phyloP scores from a whole-genome alignment of 2,329 filamentous ascomycete genomes.

The Neopestalotiopsis clavispora region DNA sequence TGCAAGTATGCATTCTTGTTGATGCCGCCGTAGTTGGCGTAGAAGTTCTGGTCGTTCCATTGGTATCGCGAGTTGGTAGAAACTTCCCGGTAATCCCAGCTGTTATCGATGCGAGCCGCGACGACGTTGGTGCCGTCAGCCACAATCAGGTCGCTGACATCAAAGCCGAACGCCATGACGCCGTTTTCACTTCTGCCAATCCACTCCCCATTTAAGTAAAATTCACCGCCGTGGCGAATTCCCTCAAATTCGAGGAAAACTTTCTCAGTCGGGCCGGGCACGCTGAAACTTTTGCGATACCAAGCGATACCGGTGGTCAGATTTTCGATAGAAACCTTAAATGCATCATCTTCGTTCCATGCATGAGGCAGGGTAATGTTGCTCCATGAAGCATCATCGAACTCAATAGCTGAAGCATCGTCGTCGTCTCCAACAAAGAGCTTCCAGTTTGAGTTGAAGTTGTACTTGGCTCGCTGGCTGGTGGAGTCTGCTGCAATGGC shows the following conservation, averaged over 20 bases:
- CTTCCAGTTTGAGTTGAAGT: slow-evolving; percentile 13
- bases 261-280: neutral
- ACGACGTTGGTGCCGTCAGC: neutral
- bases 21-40: slow-evolving; percentile 13
- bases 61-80: neutral
- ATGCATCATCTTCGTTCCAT: slow-evolving; percentile 8
- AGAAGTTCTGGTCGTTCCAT: slow-evolving; percentile 9
- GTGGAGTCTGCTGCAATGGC: neutral
- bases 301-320: slow-evolving; percentile 2
- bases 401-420: neutral
- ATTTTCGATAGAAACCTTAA: slow-evolving; percentile 1
- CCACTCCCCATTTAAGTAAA: slow-evolving; percentile 9
- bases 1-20: slow-evolving; percentile 12
- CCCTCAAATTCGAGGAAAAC: slow-evolving; percentile 10
- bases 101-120: neutral
- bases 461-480: neutral
- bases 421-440: slow-evolving; percentile 9
- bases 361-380: slow-evolving; percentile 5
- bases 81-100: slow-evolving; percentile 2
- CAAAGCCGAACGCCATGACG: slow-evolving; percentile 12
- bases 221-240: slow-evolving; percentile 6
- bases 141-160: slow-evolving; percentile 5
- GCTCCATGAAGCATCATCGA: neutral
- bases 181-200: slow-evolving; percentile 11
- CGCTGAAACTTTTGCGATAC: slow-evolving; percentile 12